Evolutionary conservation across 2,329 filamentous ascomycete genomes (phyloP).

Genomic region (Geosmithia flava): DNA sequence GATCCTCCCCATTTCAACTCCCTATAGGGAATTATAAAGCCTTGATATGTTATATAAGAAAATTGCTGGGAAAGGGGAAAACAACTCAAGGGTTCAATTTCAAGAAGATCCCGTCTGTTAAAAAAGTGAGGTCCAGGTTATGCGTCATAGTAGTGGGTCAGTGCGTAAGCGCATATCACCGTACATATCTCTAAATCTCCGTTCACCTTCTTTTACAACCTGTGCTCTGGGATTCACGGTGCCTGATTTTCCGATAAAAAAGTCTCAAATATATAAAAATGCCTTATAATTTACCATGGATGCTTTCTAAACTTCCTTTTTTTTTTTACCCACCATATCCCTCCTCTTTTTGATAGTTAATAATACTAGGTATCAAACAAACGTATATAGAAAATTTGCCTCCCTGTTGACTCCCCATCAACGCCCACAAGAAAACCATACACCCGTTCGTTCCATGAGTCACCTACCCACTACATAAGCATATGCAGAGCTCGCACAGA

Average conservation of each 20-base stretch:
- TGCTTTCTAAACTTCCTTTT: background rate
- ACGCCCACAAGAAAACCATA: background rate
- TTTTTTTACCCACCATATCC: background rate
- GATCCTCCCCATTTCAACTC: background rate
- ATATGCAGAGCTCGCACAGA: slow-evolving; percentile 53
- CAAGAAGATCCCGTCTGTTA: too few relatives aligned
- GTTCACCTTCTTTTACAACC: background rate
- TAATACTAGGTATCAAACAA: background rate
- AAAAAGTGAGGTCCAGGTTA: background rate
- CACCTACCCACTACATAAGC: slow-evolving; percentile 32
- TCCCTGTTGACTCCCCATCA: background rate
- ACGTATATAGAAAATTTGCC: too few relatives aligned
- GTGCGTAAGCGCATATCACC: too few relatives aligned
- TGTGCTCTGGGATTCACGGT: too few relatives aligned
- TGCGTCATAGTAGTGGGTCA: background rate
- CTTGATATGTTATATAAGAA: background rate
- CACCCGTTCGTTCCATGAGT: too few relatives aligned
- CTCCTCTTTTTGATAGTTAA: background rate
- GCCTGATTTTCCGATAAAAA: too few relatives aligned
- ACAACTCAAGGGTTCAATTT: too few relatives aligned
- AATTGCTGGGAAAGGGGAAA: background rate
- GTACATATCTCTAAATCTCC: background rate
- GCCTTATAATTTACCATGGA: background rate
- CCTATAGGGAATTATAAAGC: background rate
- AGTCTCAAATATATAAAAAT: background rate